Evolutionary conservation across 2,329 filamentous ascomycete species (phyloP), one percentile per base, ranked within the genome.

Genomic region (Calonectria pteridis): DNA sequence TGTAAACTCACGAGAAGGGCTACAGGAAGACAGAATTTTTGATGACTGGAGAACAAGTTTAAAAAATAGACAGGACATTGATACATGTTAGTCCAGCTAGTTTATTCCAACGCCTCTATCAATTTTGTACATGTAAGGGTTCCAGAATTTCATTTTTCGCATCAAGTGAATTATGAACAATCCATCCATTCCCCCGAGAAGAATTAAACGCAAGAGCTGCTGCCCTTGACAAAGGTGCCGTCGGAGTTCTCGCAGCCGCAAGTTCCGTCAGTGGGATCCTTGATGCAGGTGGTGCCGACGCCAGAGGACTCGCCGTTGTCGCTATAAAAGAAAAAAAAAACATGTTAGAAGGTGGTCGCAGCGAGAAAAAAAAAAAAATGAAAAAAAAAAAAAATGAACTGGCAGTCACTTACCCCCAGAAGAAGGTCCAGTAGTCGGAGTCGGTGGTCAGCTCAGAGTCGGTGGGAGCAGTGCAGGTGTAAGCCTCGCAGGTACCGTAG

Each of bases 181-280:
- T 29, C 55, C 55, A 23, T 23, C 23, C 33, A 55, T 31, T 6
- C 33, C 14, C 7, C 23, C 2, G n/a, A 40, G 33, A 67, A 53
- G 18, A 28, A 23, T 46, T 72, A 79, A 23, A 73, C 68, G 33
- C 78, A 79, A 33, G 78, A 69, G 16, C 31, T 74, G 64, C 75
- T 77, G 1, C 77, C 76, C 28, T 62, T 23, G 26, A 80, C 58
- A 9, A 80, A 80, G 4, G 58, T 73, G 9, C 78, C 78, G 14
- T 78, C 73, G 3, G 78, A 80, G 67, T 80, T 80, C 71, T 80
- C 78, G 9, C 78, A 80, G 5, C 78, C 78, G 9, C 78, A 80
- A 4, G 59, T 74, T 10, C 78, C 78, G 6, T 80, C 77, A 1
- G 74, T 76, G 6, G 78, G 77, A 33, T 73, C 71, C 69, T 74